A percentile compares a stretch with the other conserved stretches of the same genome.
These are phyloP conservation scores for Cercospora janseana DNA, from an alignment of 2,329 filamentous ascomycete species.

Conservation along the genomic window DNA sequence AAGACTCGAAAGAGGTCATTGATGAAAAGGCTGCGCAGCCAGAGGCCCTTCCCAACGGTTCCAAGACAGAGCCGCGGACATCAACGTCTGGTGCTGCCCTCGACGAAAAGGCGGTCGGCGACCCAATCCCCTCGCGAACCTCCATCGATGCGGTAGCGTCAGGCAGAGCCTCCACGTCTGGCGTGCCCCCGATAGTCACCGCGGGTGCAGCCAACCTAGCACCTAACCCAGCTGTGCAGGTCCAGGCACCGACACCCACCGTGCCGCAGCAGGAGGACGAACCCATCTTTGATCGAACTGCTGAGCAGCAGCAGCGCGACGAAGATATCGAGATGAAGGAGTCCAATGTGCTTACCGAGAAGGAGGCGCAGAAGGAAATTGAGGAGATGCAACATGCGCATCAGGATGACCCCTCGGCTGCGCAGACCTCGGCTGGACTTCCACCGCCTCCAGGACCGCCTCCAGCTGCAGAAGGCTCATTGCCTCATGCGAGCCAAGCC, in stretches of 20 bases:
- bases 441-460: slow-evolving; percentile 57
- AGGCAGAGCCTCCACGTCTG: neutral
- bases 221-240: slow-evolving; percentile 38
- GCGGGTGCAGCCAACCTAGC: slow-evolving; percentile 2
- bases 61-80: slow-evolving; percentile 16
- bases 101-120: slow-evolving; percentile 22
- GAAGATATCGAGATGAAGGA: slow-evolving; percentile 60
- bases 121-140: slow-evolving; percentile 9
- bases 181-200: slow-evolving; percentile 3
- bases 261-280: slow-evolving; percentile 41
- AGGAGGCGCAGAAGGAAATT: slow-evolving; percentile 45
- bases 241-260: slow-evolving; percentile 49
- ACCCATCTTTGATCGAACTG: slow-evolving; percentile 50
- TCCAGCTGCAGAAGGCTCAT: slow-evolving; percentile 19
- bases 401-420: slow-evolving; percentile 11
- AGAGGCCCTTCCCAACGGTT: slow-evolving; percentile 17
- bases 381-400: slow-evolving; percentile 23
- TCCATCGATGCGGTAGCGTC: slow-evolving; percentile 1
- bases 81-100: slow-evolving; percentile 20
- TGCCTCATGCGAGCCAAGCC: slow-evolving; percentile 33
- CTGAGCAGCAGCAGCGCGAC: slow-evolving; percentile 50
- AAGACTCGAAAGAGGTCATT: slow-evolving; percentile 46
- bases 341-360: slow-evolving; percentile 50
- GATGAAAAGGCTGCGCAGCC: slow-evolving; percentile 43
- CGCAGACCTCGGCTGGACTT: slow-evolving; percentile 36